Percentiles rank a stretch among this genome's conserved stretches.
Conservation (phyloP, 192 early-diverging fungal genomes). For the Coemansia sp. region DNA sequence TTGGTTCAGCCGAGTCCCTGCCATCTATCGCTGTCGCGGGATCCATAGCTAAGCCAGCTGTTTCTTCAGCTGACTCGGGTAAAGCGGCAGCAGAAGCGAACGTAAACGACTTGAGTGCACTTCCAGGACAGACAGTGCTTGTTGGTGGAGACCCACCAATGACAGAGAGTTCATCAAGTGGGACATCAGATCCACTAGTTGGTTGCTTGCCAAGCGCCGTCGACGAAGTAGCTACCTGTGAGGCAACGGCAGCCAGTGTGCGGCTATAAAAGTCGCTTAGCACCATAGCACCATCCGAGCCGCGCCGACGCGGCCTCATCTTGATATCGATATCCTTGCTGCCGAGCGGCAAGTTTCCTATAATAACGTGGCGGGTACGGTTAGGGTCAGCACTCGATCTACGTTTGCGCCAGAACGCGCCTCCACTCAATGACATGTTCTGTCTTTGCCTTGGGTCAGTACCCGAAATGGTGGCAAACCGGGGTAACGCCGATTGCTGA, state of each 20-base stretch:
- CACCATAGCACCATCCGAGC: conserved; percentile 49
- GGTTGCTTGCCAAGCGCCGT: background rate
- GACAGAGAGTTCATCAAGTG: background rate
- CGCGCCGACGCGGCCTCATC: conserved; percentile 18
- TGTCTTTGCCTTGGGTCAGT: background rate
- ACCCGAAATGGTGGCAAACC: conserved; percentile 16
- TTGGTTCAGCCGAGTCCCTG: background rate
- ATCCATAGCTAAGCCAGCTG: background rate
- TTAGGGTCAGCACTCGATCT: conserved; percentile 2
- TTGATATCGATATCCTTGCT: conserved; percentile 4
- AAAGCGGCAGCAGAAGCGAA: background rate
- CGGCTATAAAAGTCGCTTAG: conserved; percentile 31
- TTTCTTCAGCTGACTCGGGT: background rate
- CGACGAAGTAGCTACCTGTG: background rate
- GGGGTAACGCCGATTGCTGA: conserved; percentile 4
- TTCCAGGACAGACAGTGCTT: background rate
- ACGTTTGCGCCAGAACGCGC: background rate
- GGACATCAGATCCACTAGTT: background rate
- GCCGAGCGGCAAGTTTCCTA: conserved; percentile 12
- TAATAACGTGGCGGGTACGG: background rate
- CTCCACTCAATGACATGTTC: background rate
- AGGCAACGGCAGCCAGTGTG: conserved; percentile 11
- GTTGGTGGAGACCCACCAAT: background rate
- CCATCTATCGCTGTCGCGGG: background rate
- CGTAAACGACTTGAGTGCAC: conserved; percentile 1